Percentiles rank a stretch among this genome's conserved stretches.
These are phyloP conservation scores for Solanum etuberosum DNA, from an alignment of 257 asterid species.

Conservation along the genomic window DNA sequence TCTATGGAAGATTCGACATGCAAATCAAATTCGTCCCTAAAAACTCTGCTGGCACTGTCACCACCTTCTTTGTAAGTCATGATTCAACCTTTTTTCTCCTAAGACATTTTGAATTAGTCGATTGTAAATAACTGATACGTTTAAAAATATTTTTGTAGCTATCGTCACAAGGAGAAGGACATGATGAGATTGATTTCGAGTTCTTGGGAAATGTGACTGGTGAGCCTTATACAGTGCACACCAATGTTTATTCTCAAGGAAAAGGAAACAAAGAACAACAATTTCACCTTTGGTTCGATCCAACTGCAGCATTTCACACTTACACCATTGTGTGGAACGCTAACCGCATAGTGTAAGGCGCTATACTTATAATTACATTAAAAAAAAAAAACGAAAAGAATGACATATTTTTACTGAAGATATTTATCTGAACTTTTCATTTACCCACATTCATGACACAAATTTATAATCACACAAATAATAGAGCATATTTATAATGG, in stretches of 20 bases:
- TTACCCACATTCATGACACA: not conserved
- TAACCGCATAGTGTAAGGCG: constrained; percentile 31
- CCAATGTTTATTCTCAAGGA: constrained; percentile 37
- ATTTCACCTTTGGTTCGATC: constrained; percentile 63
- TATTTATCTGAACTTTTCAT: no score
- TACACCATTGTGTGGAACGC: constrained; percentile 59
- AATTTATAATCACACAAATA: not conserved
- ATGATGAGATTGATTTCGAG: constrained; percentile 64
- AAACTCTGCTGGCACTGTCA: constrained; percentile 70
- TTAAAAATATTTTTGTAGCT: constrained; percentile 6
- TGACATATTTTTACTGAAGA: no score
- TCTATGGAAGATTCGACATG: constrained; percentile 44
- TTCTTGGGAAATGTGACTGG: constrained; percentile 48
- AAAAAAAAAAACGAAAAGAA: no score
- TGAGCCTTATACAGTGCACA: constrained; percentile 48
- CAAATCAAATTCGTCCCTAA: constrained; percentile 53
- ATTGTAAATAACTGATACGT: not conserved
- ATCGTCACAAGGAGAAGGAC: constrained; percentile 32
- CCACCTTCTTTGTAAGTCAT: constrained; percentile 47
- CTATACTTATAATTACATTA: not conserved
- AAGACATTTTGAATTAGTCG: not conserved
- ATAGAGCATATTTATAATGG: no score
- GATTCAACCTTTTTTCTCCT: no score
- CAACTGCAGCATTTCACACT: constrained; percentile 42
- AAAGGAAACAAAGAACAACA: constrained; percentile 47